A percentile compares a stretch with the other conserved stretches of the same genome.
Evolutionary conservation across 192 early-diverging fungal species (phyloP).

Genomic region (Paraglomus brasilianum): DNA sequence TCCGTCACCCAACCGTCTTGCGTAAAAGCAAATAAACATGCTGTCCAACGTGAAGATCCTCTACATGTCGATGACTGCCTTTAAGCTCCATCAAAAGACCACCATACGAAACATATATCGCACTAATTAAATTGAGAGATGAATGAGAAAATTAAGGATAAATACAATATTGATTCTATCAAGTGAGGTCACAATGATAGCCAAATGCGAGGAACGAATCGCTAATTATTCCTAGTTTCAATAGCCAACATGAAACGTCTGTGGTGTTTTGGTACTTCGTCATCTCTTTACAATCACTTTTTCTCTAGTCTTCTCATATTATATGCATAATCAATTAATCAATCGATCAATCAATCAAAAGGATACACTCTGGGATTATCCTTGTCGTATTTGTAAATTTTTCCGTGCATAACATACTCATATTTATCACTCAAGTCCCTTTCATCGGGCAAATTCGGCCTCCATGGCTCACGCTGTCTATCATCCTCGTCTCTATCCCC

Average conservation of each 20-base stretch:
- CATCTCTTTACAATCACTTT: background rate
- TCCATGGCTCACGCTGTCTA: conserved; percentile 66
- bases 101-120: conserved; percentile 89
- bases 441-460: conserved; percentile 62
- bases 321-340: background rate
- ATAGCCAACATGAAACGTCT: background rate
- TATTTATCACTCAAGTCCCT: conserved; percentile 88
- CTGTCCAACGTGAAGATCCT: conserved; percentile 83
- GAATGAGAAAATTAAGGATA: conserved; percentile 1
- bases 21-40: conserved; percentile 89
- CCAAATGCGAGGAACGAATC: background rate
- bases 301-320: background rate
- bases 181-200: background rate
- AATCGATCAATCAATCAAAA: background rate
- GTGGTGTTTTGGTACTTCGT: background rate
- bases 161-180: background rate
- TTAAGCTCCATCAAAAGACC: conserved; percentile 88
- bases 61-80: conserved; percentile 80
- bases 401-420: conserved; percentile 99
- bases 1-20: conserved; percentile 30
- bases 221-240: background rate
- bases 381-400: conserved; percentile 95
- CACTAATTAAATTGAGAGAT: conserved; percentile 42
- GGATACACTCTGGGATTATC: conserved; percentile 68
- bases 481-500: conserved; percentile 48